phyloP scores from a whole-genome alignment of 164 flowering plant species.

The Vitis vinifera region ASM3070453v1 NC_081822.1:33203501-33204000 shows the following conservation, averaged over 20 bases:
- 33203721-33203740: conserved; percentile 56
- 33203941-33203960: conserved; percentile 68
- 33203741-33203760: conserved; percentile 69
- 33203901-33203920: background rate
- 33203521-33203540: background rate
- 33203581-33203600: background rate
- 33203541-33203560: too few relatives aligned
- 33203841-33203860: background rate
- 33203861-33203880: background rate
- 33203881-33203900: background rate
- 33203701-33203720: conserved; percentile 64
- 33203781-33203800: conserved; percentile 77
- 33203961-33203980: conserved; percentile 71
- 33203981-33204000: conserved; percentile 76
- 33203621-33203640: conserved; percentile 1
- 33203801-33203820: conserved; percentile 82
- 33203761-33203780: conserved; percentile 57
- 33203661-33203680: conserved; percentile 51
- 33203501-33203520: background rate
- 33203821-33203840: conserved; percentile 40
- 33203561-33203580: background rate
- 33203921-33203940: conserved; percentile 51
- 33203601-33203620: background rate
- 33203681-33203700: conserved; percentile 74
- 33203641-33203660: conserved; percentile 60